Base-by-base conservation (phyloP, 345 rosid species). In the Arabidopsis suecica region DNA sequence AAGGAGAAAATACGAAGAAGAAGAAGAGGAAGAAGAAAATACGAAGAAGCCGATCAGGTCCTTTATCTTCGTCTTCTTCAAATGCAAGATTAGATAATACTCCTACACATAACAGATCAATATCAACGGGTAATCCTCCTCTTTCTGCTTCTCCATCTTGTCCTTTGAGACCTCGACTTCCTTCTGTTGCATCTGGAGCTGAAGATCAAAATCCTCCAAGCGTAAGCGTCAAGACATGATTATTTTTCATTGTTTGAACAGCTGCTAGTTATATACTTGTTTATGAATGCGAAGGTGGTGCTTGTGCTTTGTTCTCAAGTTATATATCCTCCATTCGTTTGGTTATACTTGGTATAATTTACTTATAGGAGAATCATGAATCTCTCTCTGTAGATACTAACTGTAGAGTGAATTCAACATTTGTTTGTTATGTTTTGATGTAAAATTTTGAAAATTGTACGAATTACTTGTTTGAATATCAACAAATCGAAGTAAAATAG, bases 1-100 rank as follows among this genome's bases (percentile, higher is more conserved):
- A 83, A 32, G 90, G 61, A 54, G 91, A 86, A 56, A 82, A 78
- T 76, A 91, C 83, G 85, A 87, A 91, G 57, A 76, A 49, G 28
- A 65, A 41, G 9, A 75, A 77, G 65, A 75, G 71, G 65, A 76
- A 76, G 66, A 20, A 11, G 48, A 28, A 28, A 28, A 20, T 16
- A 16, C 65, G 36, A 50, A 50, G 56, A 58, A 71, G 80, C 76
- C 12, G 49, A 50, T 71, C 77, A 7, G 61, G 81, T 59, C 72
- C 81, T 65, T 47, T 77, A 48, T 49, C 66, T 20, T 13, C 73
- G 4, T n/a, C 62, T 45, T 49, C 72, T 44, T 30, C 68, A 32
- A 36, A 9, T 33, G 22, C 61, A 59, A 59, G 2, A 14, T 1
- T 28, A 48, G 61, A 59, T 57, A 51, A 49, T 37, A 47, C n/a